Base-by-base conservation (phyloP, 768 basidiomycete genomes). In the Pleurotus platypus region DNA sequence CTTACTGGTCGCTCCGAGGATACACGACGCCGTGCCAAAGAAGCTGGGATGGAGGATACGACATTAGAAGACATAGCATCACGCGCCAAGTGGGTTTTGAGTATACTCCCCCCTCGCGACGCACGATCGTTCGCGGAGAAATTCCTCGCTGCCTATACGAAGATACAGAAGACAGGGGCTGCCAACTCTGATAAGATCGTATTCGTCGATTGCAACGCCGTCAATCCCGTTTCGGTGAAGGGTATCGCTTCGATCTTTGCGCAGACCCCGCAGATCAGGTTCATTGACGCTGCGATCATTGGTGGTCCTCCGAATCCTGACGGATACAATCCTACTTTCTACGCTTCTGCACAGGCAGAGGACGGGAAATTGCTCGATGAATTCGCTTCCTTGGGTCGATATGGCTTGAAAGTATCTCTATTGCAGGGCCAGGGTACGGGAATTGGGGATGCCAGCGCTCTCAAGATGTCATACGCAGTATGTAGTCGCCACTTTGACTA, bases 391-490 rank as follows among this genome's bases (percentile, higher is more conserved):
- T 64, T 82, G n/a, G 67, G 72, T 13, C 62, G 71, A 55, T 75
- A 72, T 51, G 83, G 83, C 3, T 62, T 82, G 18, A 79, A 75
- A 62, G 67, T 81, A 8, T 76, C 73, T 13, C 65, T 72, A 2
- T 62, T 86, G 61, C 73, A 65, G 43, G 80, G 78, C 20, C 77
- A 80, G 54, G 78, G 76, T 26, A 71, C 72, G 0, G 77, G 77
- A 2, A 70, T 83, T 20, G 82, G 84, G 4, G 82, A 80, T 60
- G 84, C 83, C 1, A 85, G 83, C 59, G 82, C 82, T 4, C 64
- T 85, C 58, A 86, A 86, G 68, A 83, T 84, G 83, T 81, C 82
- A 16, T 83, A 86, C 67, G 80, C 79, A 49, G 83, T 84, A 54
- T 64, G 78, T 69, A n/a, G 48, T 20, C 42, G 30, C n/a, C 6